Evolutionary conservation across 2,329 filamentous ascomycete genomes (phyloP).

Genomic region (Trichoderma oligosporum): DNA sequence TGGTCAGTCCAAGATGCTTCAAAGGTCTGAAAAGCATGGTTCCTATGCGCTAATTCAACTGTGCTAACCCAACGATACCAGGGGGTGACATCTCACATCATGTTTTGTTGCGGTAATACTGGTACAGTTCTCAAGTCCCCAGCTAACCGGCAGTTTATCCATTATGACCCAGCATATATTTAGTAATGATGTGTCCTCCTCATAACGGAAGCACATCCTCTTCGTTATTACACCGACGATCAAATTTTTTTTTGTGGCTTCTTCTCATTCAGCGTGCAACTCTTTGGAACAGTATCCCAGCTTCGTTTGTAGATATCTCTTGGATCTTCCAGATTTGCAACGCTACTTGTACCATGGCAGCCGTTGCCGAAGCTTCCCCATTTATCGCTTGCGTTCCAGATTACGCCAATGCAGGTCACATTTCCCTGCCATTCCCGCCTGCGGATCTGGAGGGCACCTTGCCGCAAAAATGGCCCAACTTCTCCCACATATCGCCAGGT

Average conservation of each 20-base stretch:
- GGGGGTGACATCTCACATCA: conserved; percentile 10
- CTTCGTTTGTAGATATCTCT: neutral
- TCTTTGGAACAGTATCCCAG: neutral
- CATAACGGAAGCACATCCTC: neutral
- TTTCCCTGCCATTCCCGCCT: neutral
- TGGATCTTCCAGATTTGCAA: neutral
- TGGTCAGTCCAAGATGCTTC: neutral
- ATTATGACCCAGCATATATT: conserved; percentile 3
- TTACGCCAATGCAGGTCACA: conserved; percentile 5
- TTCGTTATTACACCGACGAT: neutral
- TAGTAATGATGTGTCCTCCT: conserved; percentile 17
- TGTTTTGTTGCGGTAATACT: neutral
- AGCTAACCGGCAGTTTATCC: neutral
- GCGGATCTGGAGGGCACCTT: conserved; percentile 11
- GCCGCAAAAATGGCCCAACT: conserved; percentile 3
- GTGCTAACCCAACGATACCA: conserved; percentile 13
- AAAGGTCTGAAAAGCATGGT: conserved; percentile 1
- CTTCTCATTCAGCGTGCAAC: neutral
- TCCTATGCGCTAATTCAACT: conserved; percentile 6
- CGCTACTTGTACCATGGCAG: conserved; percentile 7
- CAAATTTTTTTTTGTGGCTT: neutral
- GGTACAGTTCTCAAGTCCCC: neutral
- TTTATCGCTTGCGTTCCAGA: conserved; percentile 4
- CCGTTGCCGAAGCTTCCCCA: conserved; percentile 5
- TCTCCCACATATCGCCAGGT: neutral